Conservation (phyloP, 192 early-diverging fungal genomes). For the Coemansia sp. region DNA sequence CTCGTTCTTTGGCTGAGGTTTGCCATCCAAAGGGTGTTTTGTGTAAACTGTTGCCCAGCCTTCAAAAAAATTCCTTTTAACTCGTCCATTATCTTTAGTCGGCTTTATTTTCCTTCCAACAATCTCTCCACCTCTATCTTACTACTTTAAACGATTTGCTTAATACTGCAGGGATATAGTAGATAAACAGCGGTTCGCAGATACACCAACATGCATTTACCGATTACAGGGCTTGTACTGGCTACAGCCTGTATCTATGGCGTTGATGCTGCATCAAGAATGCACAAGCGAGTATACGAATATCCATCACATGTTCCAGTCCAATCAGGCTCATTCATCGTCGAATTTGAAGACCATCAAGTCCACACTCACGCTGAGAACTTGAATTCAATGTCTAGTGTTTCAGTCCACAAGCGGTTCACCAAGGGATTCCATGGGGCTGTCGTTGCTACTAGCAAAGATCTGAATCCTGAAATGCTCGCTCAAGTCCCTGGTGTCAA, state of each 20-base stretch:
- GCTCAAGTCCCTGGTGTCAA: not conserved
- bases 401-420: conserved; percentile 18
- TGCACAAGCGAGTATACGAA: not conserved
- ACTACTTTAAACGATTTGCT: not conserved
- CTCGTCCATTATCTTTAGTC: not conserved
- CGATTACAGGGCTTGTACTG: not conserved
- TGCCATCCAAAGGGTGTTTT: not conserved
- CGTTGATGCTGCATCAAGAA: not conserved
- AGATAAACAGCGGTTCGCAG: not conserved
- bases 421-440: conserved; percentile 18
- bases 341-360: conserved; percentile 27
- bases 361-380: conserved; percentile 3
- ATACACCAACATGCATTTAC: not conserved
- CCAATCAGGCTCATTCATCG: conserved; percentile 19
- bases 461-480: not conserved
- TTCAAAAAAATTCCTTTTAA: not conserved
- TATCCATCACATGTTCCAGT: conserved; percentile 11
- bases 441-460: conserved; percentile 14
- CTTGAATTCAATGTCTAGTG: not conserved
- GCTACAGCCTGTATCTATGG: not conserved
- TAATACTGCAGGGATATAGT: not conserved
- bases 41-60: not conserved
- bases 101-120: not conserved
- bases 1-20: no score
- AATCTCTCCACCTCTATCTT: not conserved